A percentile compares a stretch with the other conserved stretches of the same genome.
Evolutionary conservation across 805 yeast genomes (phyloP).

Genomic region (Wickerhamiella azymoides): DNA sequence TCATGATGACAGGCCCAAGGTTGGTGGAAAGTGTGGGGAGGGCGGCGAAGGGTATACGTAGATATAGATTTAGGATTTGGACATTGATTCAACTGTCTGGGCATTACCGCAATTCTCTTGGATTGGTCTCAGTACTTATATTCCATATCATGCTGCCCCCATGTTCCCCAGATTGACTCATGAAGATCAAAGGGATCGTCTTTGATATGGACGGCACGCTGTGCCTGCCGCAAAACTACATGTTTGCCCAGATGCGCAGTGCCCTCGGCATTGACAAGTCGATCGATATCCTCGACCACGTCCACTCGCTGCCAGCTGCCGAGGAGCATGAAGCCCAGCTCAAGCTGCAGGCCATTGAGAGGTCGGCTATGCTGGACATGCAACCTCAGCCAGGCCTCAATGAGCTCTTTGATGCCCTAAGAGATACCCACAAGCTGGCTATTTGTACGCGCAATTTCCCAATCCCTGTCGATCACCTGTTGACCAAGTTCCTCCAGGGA

Average conservation of each 20-base stretch:
- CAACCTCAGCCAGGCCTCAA: conserved; percentile 34
- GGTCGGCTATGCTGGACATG: conserved; percentile 49
- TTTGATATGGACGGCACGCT: conserved; percentile 77
- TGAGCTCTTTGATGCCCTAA: conserved; percentile 28
- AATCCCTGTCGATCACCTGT: conserved; percentile 41
- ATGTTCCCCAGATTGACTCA: not conserved
- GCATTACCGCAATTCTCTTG: too few relatives aligned
- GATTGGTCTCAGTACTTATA: too few relatives aligned
- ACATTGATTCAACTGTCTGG: too few relatives aligned
- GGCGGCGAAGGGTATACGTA: not conserved
- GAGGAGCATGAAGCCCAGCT: conserved; percentile 32
- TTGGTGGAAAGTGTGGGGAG: too few relatives aligned
- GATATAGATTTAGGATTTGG: too few relatives aligned
- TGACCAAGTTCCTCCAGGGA: conserved; percentile 31
- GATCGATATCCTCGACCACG: conserved; percentile 40
- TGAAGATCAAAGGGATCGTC: conserved; percentile 36
- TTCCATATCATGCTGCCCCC: too few relatives aligned
- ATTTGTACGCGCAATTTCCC: conserved; percentile 51
- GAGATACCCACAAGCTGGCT: conserved; percentile 10
- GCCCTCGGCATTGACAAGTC: conserved; percentile 36
- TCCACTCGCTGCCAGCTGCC: conserved; percentile 31
- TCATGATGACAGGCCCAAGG: not conserved
- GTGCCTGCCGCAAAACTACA: conserved; percentile 40
- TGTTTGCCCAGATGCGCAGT: conserved; percentile 40
- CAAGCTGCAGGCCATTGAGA: conserved; percentile 39